Base-by-base conservation (phyloP, 164 flowering plant genomes). In the Magnolia officinalis region DNA sequence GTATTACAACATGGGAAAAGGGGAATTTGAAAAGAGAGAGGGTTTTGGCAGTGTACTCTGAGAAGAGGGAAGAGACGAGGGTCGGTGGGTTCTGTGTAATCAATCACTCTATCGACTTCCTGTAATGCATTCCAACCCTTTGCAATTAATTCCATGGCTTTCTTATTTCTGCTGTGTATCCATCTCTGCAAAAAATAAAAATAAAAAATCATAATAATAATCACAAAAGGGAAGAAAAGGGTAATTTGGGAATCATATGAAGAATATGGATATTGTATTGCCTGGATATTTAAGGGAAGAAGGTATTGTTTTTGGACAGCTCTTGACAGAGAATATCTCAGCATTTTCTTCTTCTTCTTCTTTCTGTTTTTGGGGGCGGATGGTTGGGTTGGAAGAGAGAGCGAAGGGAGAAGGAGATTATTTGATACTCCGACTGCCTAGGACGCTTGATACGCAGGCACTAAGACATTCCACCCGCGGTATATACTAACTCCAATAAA, bases 31-130 rank as follows among this genome's bases (percentile, higher is more conserved):
- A 55, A 37, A 63, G 16, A 74, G 2, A 6, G 59, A 51, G 18
- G 67, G 55, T 20, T 55, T 23, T 31, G 3, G 11, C n/a, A 24
- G 55, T 73, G 72, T 80, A 84, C 86, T 71, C 84, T 81, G 50
- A 91, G 90, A 9, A 77, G 87, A 79, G 99, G 97, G 79, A 90
- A 87, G 75, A 94, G 97, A 58, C 97, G 95, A 21, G 81, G 84
- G 82, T 94, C 97, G 18, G 88, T 89, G 74, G 84, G 85, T 63
- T 91, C 94, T 18, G 91, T 81, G 66, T 88, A 87, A 79, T 94
- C 98, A 14, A 90, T 89, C 29, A 94, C 95, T 84, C 98, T 85
- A 50, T 96, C 99, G 24, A 96, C 97, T 84, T 96, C 99, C 78
- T 91, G 82, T 75, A 96, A 66, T 72, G 97, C 95, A 78, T 80